Percentiles rank a stretch among this genome's conserved stretches.
phyloP scores from a whole-genome alignment of 139 green algal species.

The Nannochloris sp. region DNA sequence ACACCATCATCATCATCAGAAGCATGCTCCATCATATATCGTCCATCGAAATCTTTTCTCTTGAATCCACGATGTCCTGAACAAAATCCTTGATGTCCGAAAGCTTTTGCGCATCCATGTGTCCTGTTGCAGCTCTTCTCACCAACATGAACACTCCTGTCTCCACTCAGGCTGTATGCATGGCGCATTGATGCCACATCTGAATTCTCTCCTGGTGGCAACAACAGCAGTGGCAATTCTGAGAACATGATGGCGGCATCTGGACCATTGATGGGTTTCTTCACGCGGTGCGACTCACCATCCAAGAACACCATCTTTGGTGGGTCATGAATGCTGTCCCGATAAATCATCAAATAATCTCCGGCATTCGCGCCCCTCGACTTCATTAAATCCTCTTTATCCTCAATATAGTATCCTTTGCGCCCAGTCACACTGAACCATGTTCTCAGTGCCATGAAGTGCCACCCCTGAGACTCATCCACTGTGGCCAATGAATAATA shows the following conservation, averaged over 20 bases:
- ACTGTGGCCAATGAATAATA: conserved; percentile 30
- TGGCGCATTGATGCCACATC: background rate
- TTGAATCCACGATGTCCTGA: conserved; percentile 40
- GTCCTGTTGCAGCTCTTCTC: conserved; percentile 23
- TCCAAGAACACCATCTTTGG: conserved; percentile 14
- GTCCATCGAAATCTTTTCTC: conserved; percentile 9
- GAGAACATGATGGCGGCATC: conserved; percentile 11
- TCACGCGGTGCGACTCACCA: background rate
- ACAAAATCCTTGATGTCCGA: conserved; percentile 43
- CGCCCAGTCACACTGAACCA: conserved; percentile 23
- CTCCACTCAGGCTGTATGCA: background rate
- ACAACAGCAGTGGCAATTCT: conserved; percentile 22
- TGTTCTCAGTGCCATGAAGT: conserved; percentile 23
- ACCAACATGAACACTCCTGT: background rate
- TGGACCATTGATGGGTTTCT: background rate
- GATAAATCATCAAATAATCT: conserved; percentile 26
- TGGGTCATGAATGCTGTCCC: conserved; percentile 4
- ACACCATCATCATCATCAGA: background rate
- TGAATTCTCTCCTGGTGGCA: background rate
- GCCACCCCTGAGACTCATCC: conserved; percentile 27
- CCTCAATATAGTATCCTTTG: conserved; percentile 37
- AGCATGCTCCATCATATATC: conserved; percentile 5
- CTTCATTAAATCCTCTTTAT: conserved; percentile 10
- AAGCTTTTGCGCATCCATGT: conserved; percentile 30
- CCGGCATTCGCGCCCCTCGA: conserved; percentile 10